These are phyloP conservation scores for Cylindricascospora bacillispora DNA, from an alignment of 1,139 yeast species.

Conservation along the genomic window DNA sequence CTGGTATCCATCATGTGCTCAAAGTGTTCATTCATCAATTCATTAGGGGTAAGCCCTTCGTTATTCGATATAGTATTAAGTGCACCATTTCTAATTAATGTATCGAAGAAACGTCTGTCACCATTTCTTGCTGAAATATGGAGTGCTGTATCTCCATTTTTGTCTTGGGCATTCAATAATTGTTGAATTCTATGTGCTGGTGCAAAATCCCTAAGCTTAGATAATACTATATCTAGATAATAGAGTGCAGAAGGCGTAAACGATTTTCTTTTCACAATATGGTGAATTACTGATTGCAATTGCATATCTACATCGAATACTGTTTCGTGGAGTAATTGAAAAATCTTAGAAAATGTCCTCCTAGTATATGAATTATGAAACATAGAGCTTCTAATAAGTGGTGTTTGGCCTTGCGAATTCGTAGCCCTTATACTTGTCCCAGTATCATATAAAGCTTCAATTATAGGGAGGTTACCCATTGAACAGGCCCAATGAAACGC, in stretches of 20 bases:
- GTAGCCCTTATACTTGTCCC: slow-evolving; percentile 72
- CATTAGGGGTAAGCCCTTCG: slow-evolving; percentile 63
- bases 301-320: slow-evolving; percentile 52
- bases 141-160: slow-evolving; percentile 77
- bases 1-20: slow-evolving; percentile 6
- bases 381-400: slow-evolving; percentile 68
- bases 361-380: slow-evolving; percentile 82
- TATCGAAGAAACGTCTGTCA: slow-evolving; percentile 63
- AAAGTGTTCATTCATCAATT: slow-evolving; percentile 30
- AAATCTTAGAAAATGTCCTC: slow-evolving; percentile 62
- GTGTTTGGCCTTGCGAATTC: slow-evolving; percentile 71
- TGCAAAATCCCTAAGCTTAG: slow-evolving; percentile 53
- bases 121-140: slow-evolving; percentile 70
- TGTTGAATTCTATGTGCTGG: slow-evolving; percentile 36
- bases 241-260: slow-evolving; percentile 68
- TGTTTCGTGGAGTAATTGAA: slow-evolving; percentile 55
- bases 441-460: slow-evolving; percentile 52
- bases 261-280: slow-evolving; percentile 53
- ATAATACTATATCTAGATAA: slow-evolving; percentile 65
- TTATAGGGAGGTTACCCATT: slow-evolving; percentile 66
- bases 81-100: slow-evolving; percentile 61
- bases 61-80: slow-evolving; percentile 59
- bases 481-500: slow-evolving; percentile 97
- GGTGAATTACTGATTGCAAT: slow-evolving; percentile 70
- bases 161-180: slow-evolving; percentile 66